A percentile compares a stretch with the other conserved stretches of the same genome.
Evolutionary conservation across 2,329 filamentous ascomycete genomes (phyloP).

Genomic region (Talaromyces sp.): DNA sequence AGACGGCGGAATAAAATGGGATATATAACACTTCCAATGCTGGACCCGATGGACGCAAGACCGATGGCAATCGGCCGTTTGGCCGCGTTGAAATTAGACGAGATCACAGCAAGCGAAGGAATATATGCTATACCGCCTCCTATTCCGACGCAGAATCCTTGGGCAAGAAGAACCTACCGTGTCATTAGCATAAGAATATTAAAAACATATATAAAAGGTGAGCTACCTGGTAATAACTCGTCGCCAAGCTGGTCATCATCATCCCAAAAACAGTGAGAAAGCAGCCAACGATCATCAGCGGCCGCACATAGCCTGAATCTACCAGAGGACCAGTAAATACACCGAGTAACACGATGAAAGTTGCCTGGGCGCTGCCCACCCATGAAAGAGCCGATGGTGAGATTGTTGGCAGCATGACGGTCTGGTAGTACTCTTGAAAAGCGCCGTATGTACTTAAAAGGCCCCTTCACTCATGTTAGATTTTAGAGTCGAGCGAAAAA

Average conservation of each 20-base stretch:
- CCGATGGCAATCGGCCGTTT: slow-evolving; percentile 55
- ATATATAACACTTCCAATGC: slow-evolving; percentile 51
- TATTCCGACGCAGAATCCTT: slow-evolving; percentile 46
- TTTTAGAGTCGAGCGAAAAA: too few species aligned
- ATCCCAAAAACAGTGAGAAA: slow-evolving; percentile 27
- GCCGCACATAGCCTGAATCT: slow-evolving; percentile 39
- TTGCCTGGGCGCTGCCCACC: slow-evolving; percentile 43
- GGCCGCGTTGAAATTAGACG: slow-evolving; percentile 57
- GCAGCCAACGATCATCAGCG: slow-evolving; percentile 36
- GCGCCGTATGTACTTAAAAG: slow-evolving; percentile 43
- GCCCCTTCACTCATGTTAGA: slow-evolving; percentile 17
- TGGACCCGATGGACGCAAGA: slow-evolving; percentile 54
- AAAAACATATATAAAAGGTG: too few species aligned
- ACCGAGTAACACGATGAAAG: slow-evolving; percentile 42
- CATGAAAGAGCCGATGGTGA: slow-evolving; percentile 42
- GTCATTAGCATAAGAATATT: background rate
- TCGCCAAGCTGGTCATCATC: slow-evolving; percentile 13
- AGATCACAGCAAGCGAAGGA: slow-evolving; percentile 57
- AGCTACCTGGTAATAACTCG: slow-evolving; percentile 13
- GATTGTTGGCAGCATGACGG: slow-evolving; percentile 25
- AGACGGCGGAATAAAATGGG: slow-evolving; percentile 43
- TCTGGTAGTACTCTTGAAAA: slow-evolving; percentile 45
- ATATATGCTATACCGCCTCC: slow-evolving; percentile 60
- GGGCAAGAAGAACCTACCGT: slow-evolving; percentile 40
- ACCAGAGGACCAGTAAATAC: slow-evolving; percentile 46